These are phyloP conservation scores for Sungouiozyma intestinalis DNA, from an alignment of 805 yeast species.

Conservation along the genomic window DNA sequence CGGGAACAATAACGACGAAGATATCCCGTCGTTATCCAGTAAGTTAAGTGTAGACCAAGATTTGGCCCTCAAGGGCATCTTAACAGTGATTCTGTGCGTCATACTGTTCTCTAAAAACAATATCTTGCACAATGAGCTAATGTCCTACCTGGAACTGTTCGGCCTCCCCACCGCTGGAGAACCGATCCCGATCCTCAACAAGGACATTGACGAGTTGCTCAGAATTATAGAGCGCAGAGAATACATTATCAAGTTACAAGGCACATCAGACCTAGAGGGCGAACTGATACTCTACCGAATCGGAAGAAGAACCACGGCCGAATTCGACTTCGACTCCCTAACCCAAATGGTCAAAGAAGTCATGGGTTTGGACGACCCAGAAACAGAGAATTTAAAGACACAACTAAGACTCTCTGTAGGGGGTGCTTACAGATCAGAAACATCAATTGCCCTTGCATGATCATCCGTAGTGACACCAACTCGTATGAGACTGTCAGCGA, in stretches of 20 bases:
- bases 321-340: slow-evolving; percentile 17
- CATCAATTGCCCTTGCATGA: too few relatives aligned
- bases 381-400: slow-evolving; percentile 8
- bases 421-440: slow-evolving; percentile 13
- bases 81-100: slow-evolving; percentile 12
- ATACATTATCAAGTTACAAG: slow-evolving; percentile 16
- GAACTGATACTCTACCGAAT: slow-evolving; percentile 15
- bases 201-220: slow-evolving; percentile 16
- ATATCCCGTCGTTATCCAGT: slow-evolving; percentile 9
- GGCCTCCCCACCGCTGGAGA: slow-evolving; percentile 23
- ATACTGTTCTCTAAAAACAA: slow-evolving; percentile 22
- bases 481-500: too few relatives aligned
- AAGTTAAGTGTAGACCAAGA: slow-evolving; percentile 13
- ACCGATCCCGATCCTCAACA: slow-evolving; percentile 17
- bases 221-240: slow-evolving; percentile 15
- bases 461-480: too few relatives aligned
- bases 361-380: slow-evolving; percentile 12
- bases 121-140: slow-evolving; percentile 19
- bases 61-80: slow-evolving; percentile 17
- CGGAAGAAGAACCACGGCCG: slow-evolving; percentile 23
- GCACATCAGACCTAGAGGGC: slow-evolving; percentile 17
- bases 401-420: slow-evolving; percentile 19
- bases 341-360: slow-evolving; percentile 12
- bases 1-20: slow-evolving; percentile 7
- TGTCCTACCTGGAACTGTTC: slow-evolving; percentile 10